A percentile compares a stretch with the other conserved stretches of the same genome.
Evolutionary conservation across 2,329 filamentous ascomycete genomes (phyloP).

Genomic region (Colletotrichum shisoi): DNA sequence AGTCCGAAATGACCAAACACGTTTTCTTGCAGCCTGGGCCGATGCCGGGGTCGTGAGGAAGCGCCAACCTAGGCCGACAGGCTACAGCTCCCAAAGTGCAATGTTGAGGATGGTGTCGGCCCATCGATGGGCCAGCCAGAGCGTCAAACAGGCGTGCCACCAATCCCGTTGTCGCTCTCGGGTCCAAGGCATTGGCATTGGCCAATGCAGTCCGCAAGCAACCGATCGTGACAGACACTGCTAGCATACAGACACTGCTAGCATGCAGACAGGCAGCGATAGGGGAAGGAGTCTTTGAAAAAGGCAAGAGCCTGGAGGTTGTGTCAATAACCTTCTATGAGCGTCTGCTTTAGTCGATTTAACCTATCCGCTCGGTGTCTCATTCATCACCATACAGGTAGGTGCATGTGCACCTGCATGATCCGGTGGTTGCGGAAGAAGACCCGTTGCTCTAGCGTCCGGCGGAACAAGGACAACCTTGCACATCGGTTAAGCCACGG

Average conservation of each 20-base stretch:
- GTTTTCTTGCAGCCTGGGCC: not conserved
- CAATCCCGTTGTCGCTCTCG: not conserved
- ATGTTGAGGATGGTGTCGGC: not conserved
- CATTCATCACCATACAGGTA: slow-evolving; percentile 3
- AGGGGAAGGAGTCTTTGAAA: not conserved
- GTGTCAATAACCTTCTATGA: slow-evolving; percentile 7
- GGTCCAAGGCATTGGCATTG: not conserved
- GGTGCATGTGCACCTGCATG: slow-evolving; percentile 31
- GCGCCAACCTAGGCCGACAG: not conserved
- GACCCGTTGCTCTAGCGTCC: slow-evolving; percentile 27
- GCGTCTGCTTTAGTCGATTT: slow-evolving; percentile 26
- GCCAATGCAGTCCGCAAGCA: not conserved
- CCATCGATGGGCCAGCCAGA: not conserved
- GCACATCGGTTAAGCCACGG: slow-evolving; percentile 31
- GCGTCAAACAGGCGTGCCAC: not conserved
- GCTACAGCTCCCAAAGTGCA: not conserved
- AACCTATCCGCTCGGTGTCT: slow-evolving; percentile 24
- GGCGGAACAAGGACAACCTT: slow-evolving; percentile 34
- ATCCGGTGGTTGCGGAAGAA: slow-evolving; percentile 24
- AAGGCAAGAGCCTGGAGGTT: slow-evolving; percentile 8
- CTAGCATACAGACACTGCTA: too few relatives aligned
- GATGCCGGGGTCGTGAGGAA: not conserved
- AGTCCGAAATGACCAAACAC: not conserved
- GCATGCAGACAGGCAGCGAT: not conserved
- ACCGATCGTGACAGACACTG: not conserved